Base-by-base conservation (phyloP, 2,329 filamentous ascomycete genomes). In the Conoideocrella luteorostrata region DNA sequence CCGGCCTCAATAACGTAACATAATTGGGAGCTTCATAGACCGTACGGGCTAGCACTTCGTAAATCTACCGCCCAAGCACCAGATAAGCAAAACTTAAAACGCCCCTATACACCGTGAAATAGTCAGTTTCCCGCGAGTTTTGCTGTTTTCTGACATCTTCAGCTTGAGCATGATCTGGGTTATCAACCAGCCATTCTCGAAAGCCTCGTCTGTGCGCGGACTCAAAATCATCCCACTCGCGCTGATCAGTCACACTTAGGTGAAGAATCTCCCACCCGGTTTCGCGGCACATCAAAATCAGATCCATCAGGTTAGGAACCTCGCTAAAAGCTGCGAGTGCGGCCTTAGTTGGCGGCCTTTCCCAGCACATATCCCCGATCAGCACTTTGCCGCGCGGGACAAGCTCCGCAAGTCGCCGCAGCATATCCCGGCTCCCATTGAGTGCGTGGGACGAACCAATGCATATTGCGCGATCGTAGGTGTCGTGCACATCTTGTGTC, bases 141-240 rank as follows among this genome's bases (percentile, higher is more conserved):
- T 44, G 33, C 15, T 47, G 42, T 1, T 43, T 29, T 9, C 23
- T 17, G 15, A 51, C 20, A 2, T 23, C 22, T 6, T 20, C 30
- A 2, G 39, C 43, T 4, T 21, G 26, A 4, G 28, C 23, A 30
- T 45, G 36, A 5, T 24, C 35, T 5, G 21, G 13, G 5, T 49
- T 47, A 9, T 30, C 38, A 7, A 47, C 7, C 5, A 47, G 22
- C 49, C 47, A 51, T 17, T 41, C 24, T 18, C 49, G 38, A n/a
- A 36, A 21, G 13, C 47, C 45, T 7, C 42, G 30, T 7, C 49
- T 42, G 39, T 46, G 43, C 4, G 40, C 36, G 1, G 41, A 49
- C 43, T 51, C 49, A 21, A 49, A 51, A 21, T 46, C 35, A 15
- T 51, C 49, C 49, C 49, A 47, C 35, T 49, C 47, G 20, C 34